Base-by-base conservation (phyloP, 2,329 filamentous ascomycete species). In the Biscogniauxia marginata region DNA sequence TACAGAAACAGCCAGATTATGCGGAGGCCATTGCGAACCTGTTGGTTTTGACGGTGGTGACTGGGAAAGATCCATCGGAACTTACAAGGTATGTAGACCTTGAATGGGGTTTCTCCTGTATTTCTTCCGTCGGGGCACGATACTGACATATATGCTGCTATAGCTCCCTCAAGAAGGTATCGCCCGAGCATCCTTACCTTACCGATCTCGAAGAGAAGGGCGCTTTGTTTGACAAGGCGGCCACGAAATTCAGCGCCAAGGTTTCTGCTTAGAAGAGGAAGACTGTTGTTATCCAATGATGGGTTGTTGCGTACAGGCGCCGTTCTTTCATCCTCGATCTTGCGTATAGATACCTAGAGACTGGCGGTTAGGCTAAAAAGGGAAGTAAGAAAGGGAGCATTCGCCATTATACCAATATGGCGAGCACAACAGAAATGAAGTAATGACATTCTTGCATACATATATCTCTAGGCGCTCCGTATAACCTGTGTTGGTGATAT, bases 171-270 rank as follows among this genome's bases (percentile, higher is more conserved):
- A 76, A 83, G 72, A 81, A 80, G 52, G 75, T 77, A 16, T 82
- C 88, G 53, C 82, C 87, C 22, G 75, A 87, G 52, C 92, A 97
- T 73, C 76, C 84, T 30, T 79, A 95, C 59, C 73, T 97, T 55
- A 71, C 74, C 44, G 93, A 96, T 65, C 75, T 96, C 65, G 81
- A 86, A 67, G 90, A 91, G 75, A 98, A 96, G 86, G 91, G 86
- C 72, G 83, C 81, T n/a, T 75, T 92, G 56, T 98, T 98, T 70
- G 91, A 96, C 73, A 86, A 86, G 67, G 93, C 93, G 11, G 90
- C 90, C 19, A 80, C 84, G 22, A 98, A 96, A 77, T 98, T 95
- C 75, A 87, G 85, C 63, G 84, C 93, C 30, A 96, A 93, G 79
- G 91, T 91, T 60, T 81, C 86, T 59, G 80, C 82, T 59, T 84